phyloP scores from a whole-genome alignment of 202 grass and related monocot species.

The Schoenoplectus tabernaemontani region DNA sequence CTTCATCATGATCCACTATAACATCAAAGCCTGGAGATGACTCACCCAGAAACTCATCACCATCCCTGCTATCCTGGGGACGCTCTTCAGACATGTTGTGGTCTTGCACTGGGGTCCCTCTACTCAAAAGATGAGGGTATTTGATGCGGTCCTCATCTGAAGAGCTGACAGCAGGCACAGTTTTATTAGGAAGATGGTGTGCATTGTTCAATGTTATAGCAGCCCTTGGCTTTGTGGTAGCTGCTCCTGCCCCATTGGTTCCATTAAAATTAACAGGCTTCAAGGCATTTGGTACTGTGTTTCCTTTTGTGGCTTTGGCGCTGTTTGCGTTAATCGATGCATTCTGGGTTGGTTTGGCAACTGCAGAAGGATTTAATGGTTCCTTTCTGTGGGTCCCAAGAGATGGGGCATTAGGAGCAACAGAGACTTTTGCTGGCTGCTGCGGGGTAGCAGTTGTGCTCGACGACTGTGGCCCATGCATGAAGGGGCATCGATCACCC shows the following conservation, averaged over 20 bases:
- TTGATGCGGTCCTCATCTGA: constrained; percentile 44
- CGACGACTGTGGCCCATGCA: constrained; percentile 42
- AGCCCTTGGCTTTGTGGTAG: constrained; percentile 33
- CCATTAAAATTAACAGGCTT: constrained; percentile 28
- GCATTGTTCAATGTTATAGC: neutral
- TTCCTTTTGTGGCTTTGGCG: constrained; percentile 23
- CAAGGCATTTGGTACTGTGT: constrained; percentile 14
- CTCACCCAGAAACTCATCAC: constrained; percentile 58
- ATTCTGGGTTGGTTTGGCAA: neutral
- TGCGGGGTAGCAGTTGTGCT: constrained; percentile 33
- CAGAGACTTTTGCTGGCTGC: constrained; percentile 38
- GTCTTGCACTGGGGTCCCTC: constrained; percentile 36
- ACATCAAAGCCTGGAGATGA: no score
- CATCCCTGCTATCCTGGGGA: constrained; percentile 61
- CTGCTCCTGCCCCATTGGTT: constrained; percentile 17
- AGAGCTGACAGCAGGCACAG: constrained; percentile 2
- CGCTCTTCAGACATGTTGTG: constrained; percentile 36
- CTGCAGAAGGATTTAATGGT: constrained; percentile 10
- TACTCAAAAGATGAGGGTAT: constrained; percentile 31
- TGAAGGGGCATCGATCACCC: constrained; percentile 80
- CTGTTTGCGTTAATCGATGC: constrained; percentile 16
- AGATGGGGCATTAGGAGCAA: constrained; percentile 28
- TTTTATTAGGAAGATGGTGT: constrained; percentile 9
- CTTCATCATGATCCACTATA: no score
- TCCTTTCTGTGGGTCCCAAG: constrained; percentile 35